Evolutionary conservation across 116 monocot genomes (phyloP), one percentile per base, ranked within the genome.

Genomic region (Phalaenopsis hybrid): DNA sequence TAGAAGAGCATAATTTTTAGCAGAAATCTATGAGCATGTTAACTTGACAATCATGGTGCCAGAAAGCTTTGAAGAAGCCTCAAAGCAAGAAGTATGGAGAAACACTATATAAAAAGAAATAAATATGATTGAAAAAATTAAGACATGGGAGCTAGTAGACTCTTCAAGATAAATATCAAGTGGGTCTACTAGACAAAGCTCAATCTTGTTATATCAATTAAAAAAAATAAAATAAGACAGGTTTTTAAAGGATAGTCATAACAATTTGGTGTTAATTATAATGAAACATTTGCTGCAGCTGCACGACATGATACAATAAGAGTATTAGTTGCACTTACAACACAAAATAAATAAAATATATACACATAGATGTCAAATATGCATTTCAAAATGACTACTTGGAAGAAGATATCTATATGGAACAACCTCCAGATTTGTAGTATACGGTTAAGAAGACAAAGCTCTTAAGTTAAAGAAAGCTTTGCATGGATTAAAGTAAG

Each of bases 401-500:
- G 5, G 4, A 49, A 28, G 37, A 81, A 81, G 48, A 81, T 0
- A 11, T 81, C 3, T 73, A 81, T 34, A 25, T 73, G 0, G 57
- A 81, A 33, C 81, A 81, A 65, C 63, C 67, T 52, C 55, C 45
- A 55, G 9, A 55, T 37, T 81, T 31, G 9, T 72, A 52, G 41
- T 2, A 72, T 10, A 78, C 15, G 51, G 49, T n/a, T 4, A 63
- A 75, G 85, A 58, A 28, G 6, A 28, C 0, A 69, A 80, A 68
- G 52, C 61, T 8, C 45, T 55, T 28, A 28, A 69, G 2, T 44
- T 83, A 41, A 63, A 5, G 15, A 84, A 74, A 49, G n/a, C n/a
- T 3, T 37, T 77, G 23, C 72, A 85, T 23, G 78, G 63, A 0
- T 18, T 78, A n/a, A 81, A 85, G 48, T 18, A 81, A 57, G 77